Percentiles rank a stretch among this genome's conserved stretches.
Conservation (phyloP, 768 basidiomycete genomes). For the Cystobasidium onofrii region DNA sequence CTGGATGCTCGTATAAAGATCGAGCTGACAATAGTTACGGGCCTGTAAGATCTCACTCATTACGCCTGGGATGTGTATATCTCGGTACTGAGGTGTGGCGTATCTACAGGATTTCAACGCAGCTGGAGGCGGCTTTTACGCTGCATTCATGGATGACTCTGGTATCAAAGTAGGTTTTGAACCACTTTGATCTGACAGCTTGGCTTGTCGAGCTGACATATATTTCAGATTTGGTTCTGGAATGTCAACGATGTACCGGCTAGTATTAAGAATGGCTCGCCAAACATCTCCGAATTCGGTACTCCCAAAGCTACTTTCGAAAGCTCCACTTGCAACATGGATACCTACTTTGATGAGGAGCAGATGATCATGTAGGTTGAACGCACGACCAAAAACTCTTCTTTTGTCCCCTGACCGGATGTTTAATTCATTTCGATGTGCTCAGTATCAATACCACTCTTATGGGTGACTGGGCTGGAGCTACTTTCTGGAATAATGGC, state of each 20-base stretch:
- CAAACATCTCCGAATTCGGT: constrained; percentile 50
- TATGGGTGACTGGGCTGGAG: constrained; percentile 31
- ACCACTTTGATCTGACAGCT: constrained; percentile 33
- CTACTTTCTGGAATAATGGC: constrained; percentile 29
- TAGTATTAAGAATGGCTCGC: constrained; percentile 41
- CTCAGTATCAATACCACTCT: constrained; percentile 24
- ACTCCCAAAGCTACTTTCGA: constrained; percentile 49
- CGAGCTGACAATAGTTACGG: constrained; percentile 4
- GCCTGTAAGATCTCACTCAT: too few species aligned
- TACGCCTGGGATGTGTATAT: too few species aligned
- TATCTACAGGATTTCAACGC: constrained; percentile 33
- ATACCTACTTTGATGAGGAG: constrained; percentile 45
- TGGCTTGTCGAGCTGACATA: constrained; percentile 47
- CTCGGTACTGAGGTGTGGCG: constrained; percentile 23
- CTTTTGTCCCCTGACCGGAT: not conserved
- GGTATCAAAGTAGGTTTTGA: constrained; percentile 48
- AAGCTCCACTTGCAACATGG: constrained; percentile 46
- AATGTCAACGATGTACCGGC: constrained; percentile 41
- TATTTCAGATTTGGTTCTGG: constrained; percentile 53
- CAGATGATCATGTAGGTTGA: constrained; percentile 18
- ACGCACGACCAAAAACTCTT: not conserved
- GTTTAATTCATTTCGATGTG: not conserved
- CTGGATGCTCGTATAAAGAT: constrained; percentile 29
- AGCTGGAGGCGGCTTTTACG: constrained; percentile 51
- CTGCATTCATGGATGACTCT: constrained; percentile 42